Percentiles rank a stretch among this genome's conserved stretches.
Evolutionary conservation across 1,284 basidiomycete genomes (phyloP).

Genomic region (Uromyces viciae-fabae): DNA sequence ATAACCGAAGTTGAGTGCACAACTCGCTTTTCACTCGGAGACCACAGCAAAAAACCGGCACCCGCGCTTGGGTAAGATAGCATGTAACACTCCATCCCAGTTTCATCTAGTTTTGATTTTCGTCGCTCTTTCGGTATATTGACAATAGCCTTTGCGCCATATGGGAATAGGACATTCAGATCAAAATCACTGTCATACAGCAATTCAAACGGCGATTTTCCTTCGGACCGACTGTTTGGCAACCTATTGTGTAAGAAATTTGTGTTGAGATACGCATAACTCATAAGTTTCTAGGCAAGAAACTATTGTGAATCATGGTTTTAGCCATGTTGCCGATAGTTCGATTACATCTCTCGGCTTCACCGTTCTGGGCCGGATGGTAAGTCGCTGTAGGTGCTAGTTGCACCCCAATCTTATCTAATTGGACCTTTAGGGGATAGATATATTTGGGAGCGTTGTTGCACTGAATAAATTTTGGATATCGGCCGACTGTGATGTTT

Average conservation of each 20-base stretch:
- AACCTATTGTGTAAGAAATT: background rate
- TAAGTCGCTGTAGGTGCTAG: background rate
- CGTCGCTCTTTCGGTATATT: background rate
- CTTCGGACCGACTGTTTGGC: background rate
- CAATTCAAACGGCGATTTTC: background rate
- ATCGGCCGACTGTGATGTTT: background rate
- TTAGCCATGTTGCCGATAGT: background rate
- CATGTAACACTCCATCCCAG: background rate
- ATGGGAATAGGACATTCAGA: background rate
- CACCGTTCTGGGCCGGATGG: background rate
- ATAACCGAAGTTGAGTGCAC: background rate
- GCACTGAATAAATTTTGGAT: background rate
- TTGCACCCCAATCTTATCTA: background rate
- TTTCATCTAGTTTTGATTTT: background rate
- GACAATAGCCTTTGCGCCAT: background rate
- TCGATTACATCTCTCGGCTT: background rate
- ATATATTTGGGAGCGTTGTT: background rate
- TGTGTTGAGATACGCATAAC: background rate
- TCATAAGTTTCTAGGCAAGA: background rate
- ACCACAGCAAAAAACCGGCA: conserved; percentile 9
- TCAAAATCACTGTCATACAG: background rate
- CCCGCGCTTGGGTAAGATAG: background rate
- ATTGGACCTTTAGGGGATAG: background rate
- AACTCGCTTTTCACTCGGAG: background rate
- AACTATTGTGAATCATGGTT: background rate